Evolutionary conservation across 257 asterid species (phyloP), one percentile per base, ranked within the genome.

Genomic region (Perilla frutescens): DNA sequence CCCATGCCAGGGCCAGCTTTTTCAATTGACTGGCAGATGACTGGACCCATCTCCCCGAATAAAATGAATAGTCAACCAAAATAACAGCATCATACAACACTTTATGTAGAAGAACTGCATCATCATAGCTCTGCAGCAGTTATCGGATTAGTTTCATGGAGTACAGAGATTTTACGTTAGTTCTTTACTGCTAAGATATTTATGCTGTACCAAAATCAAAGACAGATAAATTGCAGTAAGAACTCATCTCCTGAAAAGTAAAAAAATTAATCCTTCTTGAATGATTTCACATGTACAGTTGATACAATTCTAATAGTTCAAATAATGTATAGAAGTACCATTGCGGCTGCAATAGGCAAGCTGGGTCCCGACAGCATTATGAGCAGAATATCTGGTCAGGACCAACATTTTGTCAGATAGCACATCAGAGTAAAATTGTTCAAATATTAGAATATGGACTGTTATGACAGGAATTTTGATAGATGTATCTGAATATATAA

Each of bases 341-440:
- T 57, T 62, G 82, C 79, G 72, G 83, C 77, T 50, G 89, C 75
- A 77, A 80, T 68, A 26, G 91, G 89, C 73, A 86, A 78, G 79
- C 72, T 74, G 81, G 90, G 88, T 72, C 88, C 91, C 83, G 84
- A 64, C 39, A 88, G 88, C 86, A 84, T 80, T 70, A 79, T 85
- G 73, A 90, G 87, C 70, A 92, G 93, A 81, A 83, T 76, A 83
- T 89, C 98, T 90, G 90, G 47, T 61, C 77, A 76, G 84, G 55
- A 89, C 80, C 65, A 81, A 66, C 67, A 61, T 51, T 40, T 59
- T 40, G 66, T 80, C 76, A 80, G 87, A 78, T 47, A 36, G 69
- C 48, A 68, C 62, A 62, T 51, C 41, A 5, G 69, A 34, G 55
- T 62, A 70, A 75, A 65, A 29, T 58, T 59, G 63, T 48, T 10